These are phyloP conservation scores for Aspergillus jensenii DNA, from an alignment of 2,329 filamentous ascomycete genomes.

Conservation along the genomic window DNA sequence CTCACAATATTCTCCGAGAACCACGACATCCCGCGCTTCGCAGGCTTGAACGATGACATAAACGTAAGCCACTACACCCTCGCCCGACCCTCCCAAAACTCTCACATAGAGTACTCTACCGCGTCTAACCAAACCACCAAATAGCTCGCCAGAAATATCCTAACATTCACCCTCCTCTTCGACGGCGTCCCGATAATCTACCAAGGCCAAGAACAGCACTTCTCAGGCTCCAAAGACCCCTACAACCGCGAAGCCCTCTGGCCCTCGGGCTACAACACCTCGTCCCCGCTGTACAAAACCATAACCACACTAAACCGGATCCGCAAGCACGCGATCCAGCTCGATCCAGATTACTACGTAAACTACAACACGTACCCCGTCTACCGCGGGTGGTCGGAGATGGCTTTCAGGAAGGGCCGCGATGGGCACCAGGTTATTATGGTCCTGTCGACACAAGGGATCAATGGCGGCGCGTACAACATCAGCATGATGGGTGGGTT, in stretches of 20 bases:
- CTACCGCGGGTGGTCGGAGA: conserved; percentile 42
- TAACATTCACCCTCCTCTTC: conserved; percentile 60
- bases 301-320: conserved; percentile 42
- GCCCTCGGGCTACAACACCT: conserved; percentile 50
- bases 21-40: conserved; percentile 58
- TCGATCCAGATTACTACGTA: conserved; percentile 43
- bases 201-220: conserved; percentile 65
- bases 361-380: conserved; percentile 39
- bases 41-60: conserved; percentile 53
- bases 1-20: conserved; percentile 59
- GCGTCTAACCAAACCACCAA: not conserved
- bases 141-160: conserved; percentile 58
- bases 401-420: conserved; percentile 48
- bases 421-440: conserved; percentile 43
- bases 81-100: not conserved
- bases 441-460: conserved; percentile 45
- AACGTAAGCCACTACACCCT: conserved; percentile 9
- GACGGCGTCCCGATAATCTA: conserved; percentile 66
- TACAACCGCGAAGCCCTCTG: conserved; percentile 57
- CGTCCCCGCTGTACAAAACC: conserved; percentile 39
- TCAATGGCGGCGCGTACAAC: conserved; percentile 27
- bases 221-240: conserved; percentile 48
- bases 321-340: conserved; percentile 40
- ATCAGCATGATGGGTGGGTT: conserved; percentile 30
- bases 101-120: not conserved